A percentile compares a stretch with the other conserved stretches of the same genome.
Conservation (phyloP, 345 rosid genomes). For the Gossypium sturtianum region DNA sequence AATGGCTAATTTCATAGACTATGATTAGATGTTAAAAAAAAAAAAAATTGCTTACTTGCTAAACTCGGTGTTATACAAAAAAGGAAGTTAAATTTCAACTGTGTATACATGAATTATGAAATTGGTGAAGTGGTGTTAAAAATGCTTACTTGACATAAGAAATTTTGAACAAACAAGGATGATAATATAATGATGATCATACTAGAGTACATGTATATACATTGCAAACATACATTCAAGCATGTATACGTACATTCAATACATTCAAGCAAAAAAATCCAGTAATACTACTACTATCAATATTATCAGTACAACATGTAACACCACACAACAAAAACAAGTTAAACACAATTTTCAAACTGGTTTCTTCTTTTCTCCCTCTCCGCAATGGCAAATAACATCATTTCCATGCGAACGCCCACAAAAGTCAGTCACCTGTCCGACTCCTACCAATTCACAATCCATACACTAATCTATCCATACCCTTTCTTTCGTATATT, state of each 20-base stretch:
- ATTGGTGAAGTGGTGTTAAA: no score
- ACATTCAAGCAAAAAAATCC: not conserved
- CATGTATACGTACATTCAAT: not conserved
- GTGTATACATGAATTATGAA: no score
- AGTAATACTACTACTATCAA: not conserved
- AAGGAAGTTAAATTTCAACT: no score
- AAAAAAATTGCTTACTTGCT: no score
- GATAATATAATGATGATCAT: not conserved
- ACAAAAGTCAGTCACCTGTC: not conserved
- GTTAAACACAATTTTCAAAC: not conserved
- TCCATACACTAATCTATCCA: not conserved
- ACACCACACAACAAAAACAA: not conserved
- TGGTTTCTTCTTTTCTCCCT: not conserved
- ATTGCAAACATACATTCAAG: not conserved
- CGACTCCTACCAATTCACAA: slow-evolving; percentile 1
- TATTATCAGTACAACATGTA: not conserved
- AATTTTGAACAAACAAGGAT: not conserved
- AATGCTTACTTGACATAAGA: no score
- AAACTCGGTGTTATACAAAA: no score
- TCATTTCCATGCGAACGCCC: not conserved
- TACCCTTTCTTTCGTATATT: not conserved
- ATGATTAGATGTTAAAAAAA: no score
- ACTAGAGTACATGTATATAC: not conserved
- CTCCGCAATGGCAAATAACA: not conserved
- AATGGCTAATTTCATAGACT: not conserved